phyloP scores from a whole-genome alignment of 2,329 filamentous ascomycete species.

The Aspergillus sp. region DNA sequence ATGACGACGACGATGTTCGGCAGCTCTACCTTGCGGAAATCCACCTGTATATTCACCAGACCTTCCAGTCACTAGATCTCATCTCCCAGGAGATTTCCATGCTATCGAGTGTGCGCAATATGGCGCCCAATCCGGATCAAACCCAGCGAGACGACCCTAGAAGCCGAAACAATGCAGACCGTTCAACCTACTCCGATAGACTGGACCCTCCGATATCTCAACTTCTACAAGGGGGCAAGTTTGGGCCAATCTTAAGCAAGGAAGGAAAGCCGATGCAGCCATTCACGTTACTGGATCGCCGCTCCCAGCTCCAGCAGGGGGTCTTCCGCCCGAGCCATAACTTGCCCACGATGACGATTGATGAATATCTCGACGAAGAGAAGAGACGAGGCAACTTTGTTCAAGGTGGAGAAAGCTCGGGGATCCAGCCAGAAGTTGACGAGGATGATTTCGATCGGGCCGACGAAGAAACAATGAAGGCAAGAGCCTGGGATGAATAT shows the following conservation, averaged over 20 bases:
- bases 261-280: conserved; percentile 85
- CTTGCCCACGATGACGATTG: conserved; percentile 94
- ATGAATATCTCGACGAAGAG: conserved; percentile 96
- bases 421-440: conserved; percentile 68
- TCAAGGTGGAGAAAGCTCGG: conserved; percentile 78
- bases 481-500: conserved; percentile 92
- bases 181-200: conserved; percentile 66
- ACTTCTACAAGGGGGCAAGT: conserved; percentile 47
- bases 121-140: conserved; percentile 41
- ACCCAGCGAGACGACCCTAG: conserved; percentile 37
- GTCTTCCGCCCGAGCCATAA: conserved; percentile 92
- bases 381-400: conserved; percentile 80
- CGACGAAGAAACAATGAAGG: conserved; percentile 90
- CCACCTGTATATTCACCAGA: conserved; percentile 69
- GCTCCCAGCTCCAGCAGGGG: conserved; percentile 71
- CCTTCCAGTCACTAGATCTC: conserved; percentile 85
- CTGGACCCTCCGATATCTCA: conserved; percentile 66
- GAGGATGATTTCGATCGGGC: conserved; percentile 88
- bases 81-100: conserved; percentile 83
- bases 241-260: conserved; percentile 72
- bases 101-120: conserved; percentile 66
- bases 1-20: conserved; percentile 82
- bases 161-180: conserved; percentile 49
- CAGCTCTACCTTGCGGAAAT: conserved; percentile 76
- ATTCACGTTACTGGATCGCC: conserved; percentile 78